Evolutionary conservation across 129 eudicot species (phyloP).

Genomic region (Centella asiatica): DNA sequence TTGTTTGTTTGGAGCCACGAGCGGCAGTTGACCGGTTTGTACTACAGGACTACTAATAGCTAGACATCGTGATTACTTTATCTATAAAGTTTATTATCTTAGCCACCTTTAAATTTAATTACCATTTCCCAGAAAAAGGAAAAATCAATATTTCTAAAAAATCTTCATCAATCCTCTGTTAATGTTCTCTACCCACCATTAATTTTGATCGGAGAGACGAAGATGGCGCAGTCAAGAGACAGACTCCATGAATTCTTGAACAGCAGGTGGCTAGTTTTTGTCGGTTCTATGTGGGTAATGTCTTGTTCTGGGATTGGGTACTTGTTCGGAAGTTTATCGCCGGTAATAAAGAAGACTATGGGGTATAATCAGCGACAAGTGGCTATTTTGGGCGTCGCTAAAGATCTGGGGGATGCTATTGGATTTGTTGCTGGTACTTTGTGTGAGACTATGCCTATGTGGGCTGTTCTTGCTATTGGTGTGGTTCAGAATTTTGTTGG

Average conservation of each 20-base stretch:
- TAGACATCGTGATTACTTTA: too few relatives aligned
- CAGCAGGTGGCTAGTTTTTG: constrained; percentile 61
- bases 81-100: too few relatives aligned
- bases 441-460: constrained; percentile 48
- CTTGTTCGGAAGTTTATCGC: constrained; percentile 62
- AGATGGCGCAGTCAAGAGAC: constrained; percentile 27
- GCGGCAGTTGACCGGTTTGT: too few relatives aligned
- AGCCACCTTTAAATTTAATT: too few relatives aligned
- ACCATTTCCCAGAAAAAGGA: too few relatives aligned
- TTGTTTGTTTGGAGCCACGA: too few relatives aligned
- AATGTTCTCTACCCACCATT: too few relatives aligned
- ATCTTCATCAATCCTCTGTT: too few relatives aligned
- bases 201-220: constrained; percentile 4
- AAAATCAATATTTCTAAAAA: too few relatives aligned
- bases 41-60: too few relatives aligned
- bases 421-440: constrained; percentile 52
- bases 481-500: constrained; percentile 54
- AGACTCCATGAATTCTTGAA: constrained; percentile 21
- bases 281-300: constrained; percentile 72
- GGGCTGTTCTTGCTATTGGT: constrained; percentile 52
- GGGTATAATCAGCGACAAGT: constrained; percentile 56
- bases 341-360: constrained; percentile 49
- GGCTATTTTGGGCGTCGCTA: constrained; percentile 55
- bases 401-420: constrained; percentile 54
- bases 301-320: constrained; percentile 60